phyloP scores from a whole-genome alignment of 805 yeast species.

The Starmerella floricola region DNA sequence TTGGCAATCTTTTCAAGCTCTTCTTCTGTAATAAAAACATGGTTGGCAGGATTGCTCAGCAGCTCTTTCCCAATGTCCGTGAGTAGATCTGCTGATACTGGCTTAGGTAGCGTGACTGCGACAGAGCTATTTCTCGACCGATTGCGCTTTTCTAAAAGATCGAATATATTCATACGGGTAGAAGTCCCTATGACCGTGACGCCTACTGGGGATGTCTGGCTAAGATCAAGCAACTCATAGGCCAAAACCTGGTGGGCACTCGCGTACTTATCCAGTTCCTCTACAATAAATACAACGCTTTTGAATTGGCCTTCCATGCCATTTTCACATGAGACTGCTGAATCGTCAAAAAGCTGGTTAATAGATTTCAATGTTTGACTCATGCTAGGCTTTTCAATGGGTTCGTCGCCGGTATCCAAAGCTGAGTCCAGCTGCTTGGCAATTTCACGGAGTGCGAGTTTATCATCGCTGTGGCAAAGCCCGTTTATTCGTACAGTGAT shows the following conservation, averaged over 20 bases:
- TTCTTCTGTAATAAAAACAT: conserved; percentile 12
- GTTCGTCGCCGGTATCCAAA: conserved; percentile 22
- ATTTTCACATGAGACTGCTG: conserved; percentile 9
- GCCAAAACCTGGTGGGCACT: conserved; percentile 65
- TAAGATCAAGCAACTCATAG: conserved; percentile 77
- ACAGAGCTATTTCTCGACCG: conserved; percentile 80
- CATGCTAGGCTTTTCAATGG: conserved; percentile 26
- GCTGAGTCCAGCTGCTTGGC: conserved; percentile 65
- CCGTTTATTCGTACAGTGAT: conserved; percentile 60
- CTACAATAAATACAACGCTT: conserved; percentile 60
- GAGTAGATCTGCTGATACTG: conserved; percentile 39
- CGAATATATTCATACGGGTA: conserved; percentile 61
- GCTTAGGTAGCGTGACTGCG: conserved; percentile 46
- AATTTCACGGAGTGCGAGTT: conserved; percentile 67
- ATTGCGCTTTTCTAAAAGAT: conserved; percentile 80
- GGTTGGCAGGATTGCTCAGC: conserved; percentile 27
- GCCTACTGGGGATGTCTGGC: conserved; percentile 60
- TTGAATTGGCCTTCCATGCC: no score
- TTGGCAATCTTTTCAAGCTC: conserved; percentile 17
- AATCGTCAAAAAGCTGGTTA: conserved; percentile 24
- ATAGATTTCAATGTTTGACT: conserved; percentile 23
- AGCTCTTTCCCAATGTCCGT: conserved; percentile 36
- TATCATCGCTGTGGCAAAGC: conserved; percentile 58
- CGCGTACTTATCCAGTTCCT: conserved; percentile 75
- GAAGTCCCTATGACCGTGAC: conserved; percentile 73